A percentile compares a stretch with the other conserved stretches of the same genome.
These are phyloP conservation scores for Oemleria cerasiformis DNA, from an alignment of 306 rosid genomes.

Conservation along the genomic window DNA sequence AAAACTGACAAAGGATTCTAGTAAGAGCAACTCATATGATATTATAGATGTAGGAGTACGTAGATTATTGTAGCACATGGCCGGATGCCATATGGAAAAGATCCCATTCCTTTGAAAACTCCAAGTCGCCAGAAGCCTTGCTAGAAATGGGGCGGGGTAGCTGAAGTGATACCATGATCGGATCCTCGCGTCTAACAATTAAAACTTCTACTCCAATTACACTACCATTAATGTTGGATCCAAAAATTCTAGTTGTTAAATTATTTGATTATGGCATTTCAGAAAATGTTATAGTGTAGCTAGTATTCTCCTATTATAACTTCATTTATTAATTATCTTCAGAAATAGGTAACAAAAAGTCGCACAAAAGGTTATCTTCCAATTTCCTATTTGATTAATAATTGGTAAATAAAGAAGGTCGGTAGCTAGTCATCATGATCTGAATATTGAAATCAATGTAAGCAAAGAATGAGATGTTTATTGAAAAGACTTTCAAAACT, in stretches of 20 bases:
- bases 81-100: constrained; percentile 67
- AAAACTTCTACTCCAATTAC: background rate
- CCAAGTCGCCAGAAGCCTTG: constrained; percentile 34
- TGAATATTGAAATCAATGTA: background rate
- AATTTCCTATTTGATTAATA: no score
- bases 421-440: background rate
- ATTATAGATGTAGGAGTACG: no score
- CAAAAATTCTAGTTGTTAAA: no score
- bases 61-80: constrained; percentile 7
- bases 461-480: background rate
- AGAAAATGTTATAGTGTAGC: no score
- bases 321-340: no score
- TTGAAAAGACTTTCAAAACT: constrained; percentile 4
- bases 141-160: constrained; percentile 9
- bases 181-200: background rate
- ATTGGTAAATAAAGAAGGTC: background rate
- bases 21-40: no score
- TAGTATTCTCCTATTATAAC: no score
- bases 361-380: no score
- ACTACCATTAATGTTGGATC: background rate
- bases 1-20: no score
- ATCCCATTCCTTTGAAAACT: constrained; percentile 41
- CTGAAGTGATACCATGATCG: constrained; percentile 12
- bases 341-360: no score
- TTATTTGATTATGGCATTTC: no score